These are phyloP conservation scores for Eragrostis nindensis DNA, from an alignment of 176 grass and related monocot genomes.

Conservation along the genomic window DNA sequence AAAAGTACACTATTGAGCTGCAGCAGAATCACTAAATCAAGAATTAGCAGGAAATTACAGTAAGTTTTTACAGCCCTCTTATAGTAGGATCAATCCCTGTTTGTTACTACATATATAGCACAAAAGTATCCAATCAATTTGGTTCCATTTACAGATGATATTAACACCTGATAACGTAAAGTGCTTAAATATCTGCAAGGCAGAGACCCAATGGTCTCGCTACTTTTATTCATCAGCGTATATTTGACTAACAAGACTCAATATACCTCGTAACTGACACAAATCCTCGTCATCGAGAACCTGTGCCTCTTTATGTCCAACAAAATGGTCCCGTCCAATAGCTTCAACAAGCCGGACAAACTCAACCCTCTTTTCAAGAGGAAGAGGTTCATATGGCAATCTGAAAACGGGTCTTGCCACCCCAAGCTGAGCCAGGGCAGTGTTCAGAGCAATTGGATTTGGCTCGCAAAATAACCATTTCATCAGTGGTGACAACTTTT, in stretches of 20 bases:
- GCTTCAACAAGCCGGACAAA: constrained; percentile 70
- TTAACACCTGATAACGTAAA: too few relatives aligned
- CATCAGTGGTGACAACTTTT: constrained; percentile 64
- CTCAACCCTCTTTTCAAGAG: constrained; percentile 62
- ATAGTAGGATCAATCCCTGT: background rate
- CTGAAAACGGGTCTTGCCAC: constrained; percentile 70
- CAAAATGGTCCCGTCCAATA: constrained; percentile 68
- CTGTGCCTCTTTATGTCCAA: constrained; percentile 62
- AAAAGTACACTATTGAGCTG: too few relatives aligned
- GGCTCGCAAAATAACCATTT: constrained; percentile 78
- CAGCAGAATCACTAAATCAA: too few relatives aligned
- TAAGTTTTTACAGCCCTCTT: too few relatives aligned
- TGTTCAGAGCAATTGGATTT: constrained; percentile 82
- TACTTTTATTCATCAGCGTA: background rate
- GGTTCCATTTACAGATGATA: too few relatives aligned
- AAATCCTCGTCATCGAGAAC: constrained; percentile 77
- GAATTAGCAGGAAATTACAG: too few relatives aligned
- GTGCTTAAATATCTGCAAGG: too few relatives aligned
- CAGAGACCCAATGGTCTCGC: too few relatives aligned
- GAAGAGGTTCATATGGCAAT: constrained; percentile 75
- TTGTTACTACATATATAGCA: background rate
- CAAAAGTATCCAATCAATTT: too few relatives aligned
- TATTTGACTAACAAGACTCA: background rate
- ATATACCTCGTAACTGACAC: constrained; percentile 78
- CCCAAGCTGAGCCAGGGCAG: constrained; percentile 78